Conservation (phyloP, 345 rosid genomes). For the Syzygium aqueum region DNA sequence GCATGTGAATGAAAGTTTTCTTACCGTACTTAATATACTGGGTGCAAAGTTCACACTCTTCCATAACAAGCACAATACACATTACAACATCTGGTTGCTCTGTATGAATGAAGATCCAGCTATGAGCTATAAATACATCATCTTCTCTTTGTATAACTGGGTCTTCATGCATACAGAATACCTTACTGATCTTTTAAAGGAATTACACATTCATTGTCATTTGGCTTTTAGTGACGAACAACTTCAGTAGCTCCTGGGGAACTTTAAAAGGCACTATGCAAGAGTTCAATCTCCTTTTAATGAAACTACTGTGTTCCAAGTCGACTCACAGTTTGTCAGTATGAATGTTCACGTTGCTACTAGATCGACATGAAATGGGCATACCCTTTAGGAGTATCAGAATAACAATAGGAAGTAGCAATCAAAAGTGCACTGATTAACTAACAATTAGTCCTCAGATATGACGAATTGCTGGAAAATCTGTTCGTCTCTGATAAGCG, state of each 20-base stretch:
- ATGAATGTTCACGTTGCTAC: background rate
- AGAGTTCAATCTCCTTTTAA: background rate
- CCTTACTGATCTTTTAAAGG: background rate
- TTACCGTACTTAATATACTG: background rate
- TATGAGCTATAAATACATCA: background rate
- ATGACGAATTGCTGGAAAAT: background rate
- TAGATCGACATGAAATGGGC: background rate
- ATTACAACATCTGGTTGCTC: background rate
- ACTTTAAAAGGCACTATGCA: background rate
- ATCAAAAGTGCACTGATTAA: background rate
- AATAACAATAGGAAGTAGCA: background rate
- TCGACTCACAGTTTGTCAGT: background rate
- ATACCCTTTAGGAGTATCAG: background rate
- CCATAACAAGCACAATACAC: background rate
- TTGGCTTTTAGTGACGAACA: background rate
- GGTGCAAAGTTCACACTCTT: background rate
- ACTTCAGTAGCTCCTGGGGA: background rate
- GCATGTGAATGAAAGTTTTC: background rate
- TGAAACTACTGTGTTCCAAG: background rate
- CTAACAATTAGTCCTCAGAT: background rate
- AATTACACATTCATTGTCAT: background rate
- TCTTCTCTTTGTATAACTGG: background rate
- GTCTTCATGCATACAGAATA: background rate
- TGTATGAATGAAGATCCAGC: background rate
- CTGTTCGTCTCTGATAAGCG: background rate